Evolutionary conservation across 805 yeast species (phyloP).

Genomic region (Pichia eremophila): DNA sequence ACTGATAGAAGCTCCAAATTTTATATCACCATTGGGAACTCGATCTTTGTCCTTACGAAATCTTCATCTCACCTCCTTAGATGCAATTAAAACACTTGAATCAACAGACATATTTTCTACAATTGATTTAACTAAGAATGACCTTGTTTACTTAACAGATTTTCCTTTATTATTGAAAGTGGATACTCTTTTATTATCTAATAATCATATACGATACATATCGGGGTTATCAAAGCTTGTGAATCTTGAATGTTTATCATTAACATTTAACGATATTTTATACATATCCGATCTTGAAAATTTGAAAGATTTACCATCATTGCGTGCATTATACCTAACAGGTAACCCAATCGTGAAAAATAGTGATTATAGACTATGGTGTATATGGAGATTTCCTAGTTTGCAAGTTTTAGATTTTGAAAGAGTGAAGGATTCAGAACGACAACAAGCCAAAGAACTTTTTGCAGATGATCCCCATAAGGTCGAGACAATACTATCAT

Average conservation of each 20-base stretch:
- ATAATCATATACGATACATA: constrained; percentile 46
- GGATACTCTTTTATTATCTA: constrained; percentile 49
- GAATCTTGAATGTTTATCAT: constrained; percentile 40
- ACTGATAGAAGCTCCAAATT: constrained; percentile 41
- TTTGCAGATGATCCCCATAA: constrained; percentile 30
- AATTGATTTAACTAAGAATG: constrained; percentile 72
- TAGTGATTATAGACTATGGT: constrained; percentile 48
- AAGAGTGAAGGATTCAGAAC: constrained; percentile 48
- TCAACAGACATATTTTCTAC: constrained; percentile 35
- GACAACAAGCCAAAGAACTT: constrained; percentile 33
- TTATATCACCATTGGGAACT: constrained; percentile 37
- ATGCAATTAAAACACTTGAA: constrained; percentile 29
- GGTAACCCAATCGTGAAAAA: constrained; percentile 49
- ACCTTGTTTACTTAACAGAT: constrained; percentile 43
- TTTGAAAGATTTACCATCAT: constrained; percentile 29
- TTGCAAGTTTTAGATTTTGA: constrained; percentile 60
- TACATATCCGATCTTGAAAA: constrained; percentile 35
- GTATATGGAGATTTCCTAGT: constrained; percentile 55
- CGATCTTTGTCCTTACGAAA: constrained; percentile 33
- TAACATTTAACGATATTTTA: constrained; percentile 42
- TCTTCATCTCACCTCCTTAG: constrained; percentile 33
- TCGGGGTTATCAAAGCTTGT: constrained; percentile 28
- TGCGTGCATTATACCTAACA: constrained; percentile 40
- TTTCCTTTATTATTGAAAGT: constrained; percentile 36
- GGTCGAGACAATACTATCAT: constrained; percentile 23